Evolutionary conservation across 2,329 filamentous ascomycete genomes (phyloP), one percentile per base, ranked within the genome.

Genomic region (Helminthosporium solani): DNA sequence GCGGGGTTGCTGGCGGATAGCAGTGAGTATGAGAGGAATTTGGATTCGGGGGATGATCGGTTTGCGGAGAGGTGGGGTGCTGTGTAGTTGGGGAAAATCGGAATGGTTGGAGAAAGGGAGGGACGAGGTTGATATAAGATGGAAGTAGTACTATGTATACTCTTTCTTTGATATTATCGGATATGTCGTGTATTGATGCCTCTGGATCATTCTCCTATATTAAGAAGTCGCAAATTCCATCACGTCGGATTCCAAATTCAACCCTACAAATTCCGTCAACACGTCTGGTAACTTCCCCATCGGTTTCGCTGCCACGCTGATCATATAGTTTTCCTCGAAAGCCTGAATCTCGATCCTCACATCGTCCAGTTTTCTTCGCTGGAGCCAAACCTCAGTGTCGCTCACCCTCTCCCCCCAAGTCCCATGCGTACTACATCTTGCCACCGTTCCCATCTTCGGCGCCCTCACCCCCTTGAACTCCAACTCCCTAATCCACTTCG

Each of bases 401-500:
- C 68, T 70, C 2, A 75, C 63, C 20, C 70, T 67, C 49, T 74
- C 75, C 8, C 74, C 76, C 75, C 74, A 78, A 0, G 60, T 60
- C 0, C 74, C 74, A 49, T 70, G 30, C 19, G 71, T 74, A 25
- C 67, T 70, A 54, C 73, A 76, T 21, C 73, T 60, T 8, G 74
- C 66, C 1, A 67, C 66, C 0, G 65, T 68, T 2, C 73, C 75
- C 0, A 72, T 61, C 14, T 53, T 64, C 11, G 85, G 84, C 39
- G 84, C 79, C 40, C 75, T 73, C 42, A 88, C 86, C 39, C 76
- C 72, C 47, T 76, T 73, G 62, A 92, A 88, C 58, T 90, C 85
- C 7, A 91, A 72, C 40, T 86, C 80, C 40, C 73, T 74, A 39
- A 92, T 75, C 88, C 88, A 92, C 3, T 76, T 75, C 0, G 88